Percentiles rank a stretch among this genome's conserved stretches.
phyloP scores from a whole-genome alignment of 148 eudicot genomes.

The Talinum fruticosum region DNA sequence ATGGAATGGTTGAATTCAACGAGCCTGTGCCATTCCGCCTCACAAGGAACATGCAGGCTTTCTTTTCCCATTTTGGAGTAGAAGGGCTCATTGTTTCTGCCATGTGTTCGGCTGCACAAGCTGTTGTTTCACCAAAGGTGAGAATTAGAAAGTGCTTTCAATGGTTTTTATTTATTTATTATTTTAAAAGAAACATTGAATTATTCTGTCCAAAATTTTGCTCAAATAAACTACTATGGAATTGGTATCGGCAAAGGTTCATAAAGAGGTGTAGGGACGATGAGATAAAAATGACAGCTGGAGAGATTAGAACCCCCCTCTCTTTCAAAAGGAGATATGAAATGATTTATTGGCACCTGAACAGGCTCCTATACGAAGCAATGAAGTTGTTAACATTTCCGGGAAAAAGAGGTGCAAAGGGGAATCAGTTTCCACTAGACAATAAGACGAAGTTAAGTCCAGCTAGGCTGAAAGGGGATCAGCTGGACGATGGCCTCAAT shows the following conservation, averaged over 20 bases:
- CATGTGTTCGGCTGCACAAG: constrained; percentile 95
- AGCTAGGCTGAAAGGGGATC: too few species aligned
- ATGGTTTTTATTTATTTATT: background rate
- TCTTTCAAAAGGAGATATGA: too few species aligned
- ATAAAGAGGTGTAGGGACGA: background rate
- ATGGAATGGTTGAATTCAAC: constrained; percentile 91
- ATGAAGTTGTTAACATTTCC: too few species aligned
- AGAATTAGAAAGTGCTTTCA: constrained; percentile 17
- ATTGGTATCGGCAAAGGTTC: background rate
- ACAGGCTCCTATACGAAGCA: too few species aligned
- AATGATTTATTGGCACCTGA: too few species aligned
- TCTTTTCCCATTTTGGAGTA: constrained; percentile 95
- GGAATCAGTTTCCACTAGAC: too few species aligned
- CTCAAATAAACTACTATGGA: background rate
- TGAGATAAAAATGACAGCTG: background rate
- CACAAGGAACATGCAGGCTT: constrained; percentile 89
- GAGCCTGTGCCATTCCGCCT: constrained; percentile 98
- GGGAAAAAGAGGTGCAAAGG: too few species aligned
- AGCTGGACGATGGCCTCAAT: too few species aligned
- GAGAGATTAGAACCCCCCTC: too few species aligned
- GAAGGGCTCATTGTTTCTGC: constrained; percentile 93
- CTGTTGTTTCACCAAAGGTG: constrained; percentile 89
- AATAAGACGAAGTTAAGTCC: too few species aligned
- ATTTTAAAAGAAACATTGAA: background rate
- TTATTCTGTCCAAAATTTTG: background rate